phyloP scores from a whole-genome alignment of 768 basidiomycete genomes.

The Mycena polygramma region DNA sequence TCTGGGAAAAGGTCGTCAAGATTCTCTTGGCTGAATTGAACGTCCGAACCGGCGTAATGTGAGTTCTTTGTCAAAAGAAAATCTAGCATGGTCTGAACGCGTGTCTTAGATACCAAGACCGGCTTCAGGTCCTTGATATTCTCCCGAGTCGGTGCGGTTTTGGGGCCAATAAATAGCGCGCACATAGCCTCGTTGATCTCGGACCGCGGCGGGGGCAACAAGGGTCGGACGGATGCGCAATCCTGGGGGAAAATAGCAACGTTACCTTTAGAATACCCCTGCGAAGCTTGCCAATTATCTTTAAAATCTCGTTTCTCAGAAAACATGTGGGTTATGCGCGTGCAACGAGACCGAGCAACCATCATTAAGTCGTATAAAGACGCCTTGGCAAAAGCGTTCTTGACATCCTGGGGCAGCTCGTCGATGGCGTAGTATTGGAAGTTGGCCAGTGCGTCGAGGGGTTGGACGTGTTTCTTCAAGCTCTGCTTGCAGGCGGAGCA shows the following conservation, averaged over 20 bases:
- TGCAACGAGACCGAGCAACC: too few relatives aligned
- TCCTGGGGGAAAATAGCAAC: background rate
- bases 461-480: too few relatives aligned
- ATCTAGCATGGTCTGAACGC: background rate
- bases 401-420: too few relatives aligned
- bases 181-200: slow-evolving; percentile 1
- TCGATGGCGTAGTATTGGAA: too few relatives aligned
- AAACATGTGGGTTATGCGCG: too few relatives aligned
- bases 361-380: too few relatives aligned
- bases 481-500: too few relatives aligned
- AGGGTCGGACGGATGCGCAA: background rate
- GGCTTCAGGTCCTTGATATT: background rate
- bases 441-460: too few relatives aligned
- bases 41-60: background rate
- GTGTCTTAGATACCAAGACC: background rate
- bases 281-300: background rate
- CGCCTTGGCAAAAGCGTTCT: too few relatives aligned
- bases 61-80: background rate
- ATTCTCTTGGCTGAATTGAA: background rate
- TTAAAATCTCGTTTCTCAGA: too few relatives aligned
- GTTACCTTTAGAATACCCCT: background rate
- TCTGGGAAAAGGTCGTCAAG: background rate
- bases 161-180: background rate
- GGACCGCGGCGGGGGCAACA: background rate
- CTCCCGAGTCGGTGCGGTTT: background rate